These are phyloP conservation scores for Phanerochaete sordida DNA, from an alignment of 768 basidiomycete species.

Conservation along the genomic window DNA sequence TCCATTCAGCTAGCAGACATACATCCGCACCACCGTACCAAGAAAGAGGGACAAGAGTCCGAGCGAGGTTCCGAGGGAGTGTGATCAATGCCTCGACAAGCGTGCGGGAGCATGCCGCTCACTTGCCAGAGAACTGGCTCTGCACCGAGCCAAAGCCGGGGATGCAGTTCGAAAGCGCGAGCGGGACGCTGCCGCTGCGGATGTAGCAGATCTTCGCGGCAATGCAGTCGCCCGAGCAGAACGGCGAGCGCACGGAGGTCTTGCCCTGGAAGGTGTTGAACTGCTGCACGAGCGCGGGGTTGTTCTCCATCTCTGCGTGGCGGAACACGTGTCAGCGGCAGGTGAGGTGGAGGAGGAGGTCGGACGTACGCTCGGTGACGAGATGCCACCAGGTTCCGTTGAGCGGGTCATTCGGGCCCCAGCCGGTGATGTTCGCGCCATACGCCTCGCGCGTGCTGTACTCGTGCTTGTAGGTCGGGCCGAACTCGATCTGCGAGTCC, in stretches of 20 bases:
- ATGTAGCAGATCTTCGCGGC: constrained; percentile 74
- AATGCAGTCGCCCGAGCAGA: constrained; percentile 62
- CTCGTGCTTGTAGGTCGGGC: constrained; percentile 61
- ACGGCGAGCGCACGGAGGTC: constrained; percentile 45
- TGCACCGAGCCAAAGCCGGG: constrained; percentile 67
- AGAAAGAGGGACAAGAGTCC: too few relatives aligned
- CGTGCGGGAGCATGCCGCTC: neutral
- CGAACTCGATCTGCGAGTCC: constrained; percentile 50
- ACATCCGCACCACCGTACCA: too few relatives aligned
- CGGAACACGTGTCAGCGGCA: neutral
- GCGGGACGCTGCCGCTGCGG: constrained; percentile 64
- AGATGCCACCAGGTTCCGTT: constrained; percentile 84
- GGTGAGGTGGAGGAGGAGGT: too few relatives aligned
- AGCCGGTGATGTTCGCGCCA: constrained; percentile 51
- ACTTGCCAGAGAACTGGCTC: constrained; percentile 5
- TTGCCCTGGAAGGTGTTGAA: constrained; percentile 77
- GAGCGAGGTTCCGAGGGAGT: too few relatives aligned
- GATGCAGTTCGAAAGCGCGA: constrained; percentile 57
- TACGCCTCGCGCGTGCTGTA: constrained; percentile 71
- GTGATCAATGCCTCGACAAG: neutral
- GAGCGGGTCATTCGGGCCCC: constrained; percentile 62
- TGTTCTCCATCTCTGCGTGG: constrained; percentile 53
- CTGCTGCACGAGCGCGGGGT: constrained; percentile 59
- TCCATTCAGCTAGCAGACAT: too few relatives aligned
- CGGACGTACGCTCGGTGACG: constrained; percentile 69